Conservation (phyloP, 78 protist genomes). For the Dictyostelium brefeldianum region DNA sequence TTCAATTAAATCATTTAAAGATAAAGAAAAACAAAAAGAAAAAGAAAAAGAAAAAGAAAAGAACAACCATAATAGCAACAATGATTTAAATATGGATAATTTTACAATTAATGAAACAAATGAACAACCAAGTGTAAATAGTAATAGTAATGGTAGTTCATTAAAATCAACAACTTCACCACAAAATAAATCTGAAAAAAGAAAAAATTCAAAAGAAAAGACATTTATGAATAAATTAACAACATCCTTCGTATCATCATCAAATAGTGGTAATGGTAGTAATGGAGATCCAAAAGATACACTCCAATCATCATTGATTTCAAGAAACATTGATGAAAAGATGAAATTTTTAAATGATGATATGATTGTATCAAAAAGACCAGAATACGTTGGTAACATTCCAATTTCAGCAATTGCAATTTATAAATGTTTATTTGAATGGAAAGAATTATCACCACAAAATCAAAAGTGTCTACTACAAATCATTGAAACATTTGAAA, state of each 20-base stretch:
- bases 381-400: slow-evolving; percentile 50
- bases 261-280: neutral
- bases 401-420: slow-evolving; percentile 43
- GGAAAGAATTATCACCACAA: slow-evolving; percentile 66
- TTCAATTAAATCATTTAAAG: slow-evolving; percentile 28
- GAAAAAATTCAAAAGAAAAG: slow-evolving; percentile 14
- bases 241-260: neutral
- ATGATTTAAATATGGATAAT: neutral
- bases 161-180: neutral
- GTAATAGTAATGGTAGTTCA: neutral
- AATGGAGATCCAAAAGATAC: neutral
- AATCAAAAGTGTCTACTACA: slow-evolving; percentile 23
- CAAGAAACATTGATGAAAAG: slow-evolving; percentile 64
- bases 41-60: slow-evolving; percentile 11
- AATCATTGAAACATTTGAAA: slow-evolving; percentile 35
- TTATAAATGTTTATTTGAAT: slow-evolving; percentile 70
- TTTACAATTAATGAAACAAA: slow-evolving; percentile 7
- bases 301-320: slow-evolving; percentile 17
- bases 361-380: slow-evolving; percentile 55
- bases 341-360: slow-evolving; percentile 50
- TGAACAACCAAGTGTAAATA: neutral
- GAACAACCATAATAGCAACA: too few relatives aligned
- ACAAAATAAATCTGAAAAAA: neutral
- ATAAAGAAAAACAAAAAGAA: slow-evolving; percentile 12
- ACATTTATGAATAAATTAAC: neutral